Conservation (phyloP, 2,329 filamentous ascomycete genomes). For the Claviceps capensis region DNA sequence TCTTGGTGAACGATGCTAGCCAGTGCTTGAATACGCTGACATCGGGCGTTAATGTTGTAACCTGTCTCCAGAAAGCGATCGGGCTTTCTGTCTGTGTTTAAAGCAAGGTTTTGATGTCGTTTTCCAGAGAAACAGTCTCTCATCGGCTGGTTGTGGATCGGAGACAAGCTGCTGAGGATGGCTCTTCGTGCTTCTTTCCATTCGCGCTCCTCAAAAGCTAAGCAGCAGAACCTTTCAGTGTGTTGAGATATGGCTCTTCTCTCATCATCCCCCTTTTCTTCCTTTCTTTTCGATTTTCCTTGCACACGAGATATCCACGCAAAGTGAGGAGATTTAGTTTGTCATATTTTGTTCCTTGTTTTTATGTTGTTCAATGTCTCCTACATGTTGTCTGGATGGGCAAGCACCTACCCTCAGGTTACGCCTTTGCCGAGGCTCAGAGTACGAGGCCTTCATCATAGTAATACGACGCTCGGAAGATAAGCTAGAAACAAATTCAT, state of each 20-base stretch:
- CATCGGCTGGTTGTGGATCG: too few relatives aligned
- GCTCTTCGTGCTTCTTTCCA: not conserved
- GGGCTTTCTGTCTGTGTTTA: not conserved
- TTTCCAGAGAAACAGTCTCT: too few relatives aligned
- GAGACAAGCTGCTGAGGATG: too few relatives aligned
- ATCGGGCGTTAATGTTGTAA: not conserved
- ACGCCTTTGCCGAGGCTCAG: not conserved
- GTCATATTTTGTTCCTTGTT: not conserved
- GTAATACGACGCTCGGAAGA: not conserved
- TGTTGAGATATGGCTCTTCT: not conserved
- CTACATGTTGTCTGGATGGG: not conserved
- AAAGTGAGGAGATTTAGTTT: not conserved
- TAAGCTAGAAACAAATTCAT: not conserved
- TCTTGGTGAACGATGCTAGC: not conserved
- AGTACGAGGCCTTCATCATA: not conserved
- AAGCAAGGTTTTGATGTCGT: too few relatives aligned
- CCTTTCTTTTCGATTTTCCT: not conserved
- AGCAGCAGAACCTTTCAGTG: not conserved
- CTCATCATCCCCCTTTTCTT: not conserved
- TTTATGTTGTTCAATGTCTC: not conserved
- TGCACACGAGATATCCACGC: not conserved
- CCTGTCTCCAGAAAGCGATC: not conserved
- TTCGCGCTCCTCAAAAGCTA: not conserved
- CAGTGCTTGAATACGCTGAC: not conserved
- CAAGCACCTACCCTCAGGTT: not conserved